Evolutionary conservation across 495 filamentous ascomycete genomes (phyloP), one percentile per base, ranked within the genome.

Genomic region (Penicillium coprophilum): DNA sequence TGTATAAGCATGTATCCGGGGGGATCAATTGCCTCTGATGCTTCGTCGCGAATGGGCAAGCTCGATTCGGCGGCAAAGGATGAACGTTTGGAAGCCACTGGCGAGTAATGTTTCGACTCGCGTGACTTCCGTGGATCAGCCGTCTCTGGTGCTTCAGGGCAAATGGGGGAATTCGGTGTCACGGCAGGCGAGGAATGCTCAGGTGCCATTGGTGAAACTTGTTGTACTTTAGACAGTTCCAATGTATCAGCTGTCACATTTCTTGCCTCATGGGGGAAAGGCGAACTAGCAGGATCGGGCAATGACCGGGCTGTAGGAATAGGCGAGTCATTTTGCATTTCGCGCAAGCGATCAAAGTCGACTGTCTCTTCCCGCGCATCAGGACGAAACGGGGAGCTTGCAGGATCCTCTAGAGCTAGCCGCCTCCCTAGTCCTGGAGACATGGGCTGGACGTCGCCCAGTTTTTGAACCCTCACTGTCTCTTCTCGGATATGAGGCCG

Each of bases 351-450:
- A 21, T 65, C 46, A 43, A 71, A 61, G 32, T 71, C 68, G 1
- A 70, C 65, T 1, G 67, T 69, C 36, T 69, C 63, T 19, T 76
- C 71, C 32, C 62, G 58, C 17, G 50, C 63, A 36, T 69, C 61
- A 23, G 55, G 55, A 28, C 64, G 65, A 43, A 74, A 75, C 1
- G 72, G 72, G 1, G 70, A 76, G 49, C 71, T 76, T 1, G 57
- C 66, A 2, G 62, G 56, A 1, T 55, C 50, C 1, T 44, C 39
- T 27, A 43, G 8, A 34, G 62, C 44, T 32, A 65, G 61, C 28
- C 51, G 61, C 30, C 62, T 55, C 44, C 50, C 64, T 15, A 63
- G 20, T 7, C 46, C 63, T 20, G 61, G 55, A 6, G 65, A 69
- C 49, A 62, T 48, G 2, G 52, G 45, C 24, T 64, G 53, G 13